Percentiles rank a stretch among this genome's conserved stretches.
These are phyloP conservation scores for Aspergillus nomiae DNA, from an alignment of 2,329 filamentous ascomycete species.

Conservation along the genomic window DNA sequence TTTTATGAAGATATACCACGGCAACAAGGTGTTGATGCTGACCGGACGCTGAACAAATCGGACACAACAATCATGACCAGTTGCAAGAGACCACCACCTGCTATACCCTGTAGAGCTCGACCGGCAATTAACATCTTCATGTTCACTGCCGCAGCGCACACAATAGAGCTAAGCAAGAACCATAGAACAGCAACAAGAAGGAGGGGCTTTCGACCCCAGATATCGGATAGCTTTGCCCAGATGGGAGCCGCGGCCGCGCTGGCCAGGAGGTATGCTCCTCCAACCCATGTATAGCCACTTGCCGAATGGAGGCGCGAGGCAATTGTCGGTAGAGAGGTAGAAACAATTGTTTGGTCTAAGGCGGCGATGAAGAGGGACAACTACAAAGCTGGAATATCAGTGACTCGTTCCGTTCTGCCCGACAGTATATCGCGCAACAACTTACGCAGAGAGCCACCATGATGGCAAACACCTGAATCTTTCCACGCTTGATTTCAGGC, in stretches of 20 bases:
- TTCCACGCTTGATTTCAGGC: neutral
- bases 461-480: neutral
- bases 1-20: neutral
- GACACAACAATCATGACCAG: slow-evolving; percentile 56
- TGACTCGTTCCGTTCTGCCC: neutral
- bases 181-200: slow-evolving; percentile 49
- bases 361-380: slow-evolving; percentile 20
- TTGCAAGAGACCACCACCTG: slow-evolving; percentile 54
- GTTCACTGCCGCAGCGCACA: slow-evolving; percentile 49
- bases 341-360: slow-evolving; percentile 55
- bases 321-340: slow-evolving; percentile 63
- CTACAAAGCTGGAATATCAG: neutral
- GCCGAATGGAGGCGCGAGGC: slow-evolving; percentile 63
- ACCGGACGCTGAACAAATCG: slow-evolving; percentile 55
- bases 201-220: slow-evolving; percentile 60
- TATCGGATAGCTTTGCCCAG: slow-evolving; percentile 65
- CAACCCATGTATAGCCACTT: slow-evolving; percentile 75
- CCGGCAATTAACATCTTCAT: slow-evolving; percentile 57
- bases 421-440: neutral
- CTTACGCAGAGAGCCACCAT: neutral
- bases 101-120: slow-evolving; percentile 55
- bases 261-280: slow-evolving; percentile 70
- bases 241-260: slow-evolving; percentile 66
- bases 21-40: neutral
- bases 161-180: slow-evolving; percentile 52